phyloP scores from a whole-genome alignment of 371 early-diverging fungal genomes.

The Lichtheimia corymbifera region DNA sequence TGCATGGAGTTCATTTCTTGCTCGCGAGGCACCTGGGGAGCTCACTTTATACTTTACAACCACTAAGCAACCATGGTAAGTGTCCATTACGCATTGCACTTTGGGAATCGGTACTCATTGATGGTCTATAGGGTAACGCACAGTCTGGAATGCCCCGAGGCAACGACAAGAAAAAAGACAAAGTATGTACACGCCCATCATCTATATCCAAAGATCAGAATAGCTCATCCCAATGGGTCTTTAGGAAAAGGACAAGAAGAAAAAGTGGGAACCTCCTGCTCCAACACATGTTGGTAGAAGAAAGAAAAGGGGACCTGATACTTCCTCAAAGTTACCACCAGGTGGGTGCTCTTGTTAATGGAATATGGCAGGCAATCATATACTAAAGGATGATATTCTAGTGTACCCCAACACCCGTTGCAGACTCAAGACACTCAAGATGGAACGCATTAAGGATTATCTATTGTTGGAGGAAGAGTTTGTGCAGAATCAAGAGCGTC shows the following conservation, averaged over 20 bases:
- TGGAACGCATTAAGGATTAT: slow-evolving; percentile 98
- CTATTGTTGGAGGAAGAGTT: slow-evolving; percentile 98
- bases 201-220: neutral
- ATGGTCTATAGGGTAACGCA: slow-evolving; percentile 67
- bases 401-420: slow-evolving; percentile 97
- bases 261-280: slow-evolving; percentile 98
- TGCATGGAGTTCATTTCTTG: too few species aligned
- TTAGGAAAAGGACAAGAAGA: slow-evolving; percentile 80
- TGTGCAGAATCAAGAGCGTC: slow-evolving; percentile 94
- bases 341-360: slow-evolving; percentile 46
- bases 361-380: neutral
- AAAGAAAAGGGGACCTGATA: slow-evolving; percentile 96
- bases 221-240: slow-evolving; percentile 1
- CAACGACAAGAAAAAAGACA: slow-evolving; percentile 65
- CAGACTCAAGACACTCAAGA: slow-evolving; percentile 93
- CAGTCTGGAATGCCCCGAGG: slow-evolving; percentile 71
- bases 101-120: too few species aligned
- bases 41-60: too few species aligned
- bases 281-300: slow-evolving; percentile 97
- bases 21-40: too few species aligned
- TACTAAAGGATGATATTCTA: slow-evolving; percentile 19
- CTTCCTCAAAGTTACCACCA: slow-evolving; percentile 90
- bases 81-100: too few species aligned
- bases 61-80: too few species aligned
- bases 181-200: slow-evolving; percentile 20